Percentiles rank a stretch among this genome's conserved stretches.
Evolutionary conservation across 73 alveolate genomes (phyloP).

Genomic region (Halteria grandinella): DNA sequence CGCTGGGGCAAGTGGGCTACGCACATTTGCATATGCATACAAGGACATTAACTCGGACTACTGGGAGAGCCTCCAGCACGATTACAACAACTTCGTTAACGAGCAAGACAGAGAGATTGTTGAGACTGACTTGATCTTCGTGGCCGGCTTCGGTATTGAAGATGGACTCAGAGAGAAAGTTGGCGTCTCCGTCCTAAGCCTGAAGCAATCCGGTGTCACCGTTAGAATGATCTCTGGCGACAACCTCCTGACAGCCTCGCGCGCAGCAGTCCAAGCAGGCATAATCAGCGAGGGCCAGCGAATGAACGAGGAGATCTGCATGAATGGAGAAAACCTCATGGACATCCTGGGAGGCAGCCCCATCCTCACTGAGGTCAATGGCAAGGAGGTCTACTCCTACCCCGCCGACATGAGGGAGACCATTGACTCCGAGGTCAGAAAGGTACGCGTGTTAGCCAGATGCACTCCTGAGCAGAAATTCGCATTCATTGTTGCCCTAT

Average conservation of each 20-base stretch:
- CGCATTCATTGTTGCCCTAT: conserved; percentile 88
- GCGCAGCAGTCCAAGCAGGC: conserved; percentile 91
- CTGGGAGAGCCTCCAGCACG: conserved; percentile 36
- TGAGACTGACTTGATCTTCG: conserved; percentile 73
- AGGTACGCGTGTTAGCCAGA: conserved; percentile 90
- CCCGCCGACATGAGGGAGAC: conserved; percentile 35
- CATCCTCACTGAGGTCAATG: conserved; percentile 1
- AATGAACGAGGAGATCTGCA: conserved; percentile 65
- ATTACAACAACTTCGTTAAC: conserved; percentile 58
- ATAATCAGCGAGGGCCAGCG: conserved; percentile 51
- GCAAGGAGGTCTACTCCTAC: conserved; percentile 7
- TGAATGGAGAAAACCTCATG: conserved; percentile 80
- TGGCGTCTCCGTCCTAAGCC: conserved; percentile 73
- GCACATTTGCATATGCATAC: conserved; percentile 81
- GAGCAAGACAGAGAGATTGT: conserved; percentile 62
- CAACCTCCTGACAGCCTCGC: conserved; percentile 93
- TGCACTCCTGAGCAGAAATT: conserved; percentile 95
- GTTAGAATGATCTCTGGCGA: conserved; percentile 98
- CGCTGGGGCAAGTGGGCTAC: conserved; percentile 76
- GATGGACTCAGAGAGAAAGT: conserved; percentile 93
- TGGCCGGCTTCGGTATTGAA: conserved; percentile 89
- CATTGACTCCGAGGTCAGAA: conserved; percentile 75
- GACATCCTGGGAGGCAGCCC: neutral
- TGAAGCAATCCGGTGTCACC: conserved; percentile 85
- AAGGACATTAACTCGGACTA: conserved; percentile 58